Evolutionary conservation across 345 rosid genomes (phyloP), one percentile per base, ranked within the genome.

Genomic region (Pseudoturritis turrita): DNA sequence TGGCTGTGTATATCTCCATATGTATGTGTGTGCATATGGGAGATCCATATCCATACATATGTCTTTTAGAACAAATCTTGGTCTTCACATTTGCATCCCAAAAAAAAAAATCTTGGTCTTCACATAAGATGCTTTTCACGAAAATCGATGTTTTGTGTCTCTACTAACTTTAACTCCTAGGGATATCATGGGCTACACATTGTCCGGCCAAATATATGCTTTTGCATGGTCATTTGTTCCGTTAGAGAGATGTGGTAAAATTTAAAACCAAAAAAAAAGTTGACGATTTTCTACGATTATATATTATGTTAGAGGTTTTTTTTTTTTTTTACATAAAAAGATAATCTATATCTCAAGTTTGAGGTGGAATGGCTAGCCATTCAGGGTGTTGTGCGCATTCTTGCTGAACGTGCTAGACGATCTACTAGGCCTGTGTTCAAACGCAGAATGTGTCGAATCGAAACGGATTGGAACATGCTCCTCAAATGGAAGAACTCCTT

Each of bases 71-170:
- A 62, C 69, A 71, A 62, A 72, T 62, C 76, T 62, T 52, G 76
- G 76, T 61, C 69, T 72, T 70, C 57, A 23, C 46, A 17, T 22
- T n/a, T n/a, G n/a, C n/a, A n/a, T n/a, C n/a, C n/a, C n/a, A n/a
- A n/a, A n/a, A n/a, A n/a, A n/a, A n/a, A n/a, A 71, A 62, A 72
- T 62, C 76, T 62, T 52, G 76, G 76, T 61, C 69, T 72, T 70
- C 57, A 23, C 46, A 17, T 22, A 57, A 70, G 49, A 23, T 36
- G 3, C 62, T 62, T 72, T 69, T 62, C n/a, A 40, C 76, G 69
- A 62, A 45, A 61, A 40, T n/a, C 76, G 45, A 72, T 72, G 76
- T 62, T 60, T 70, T 60, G 23, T 72, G 76, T 72, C 76, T 71
- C 75, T 62, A 41, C 12, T 29, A 28, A 29, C 68, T 71, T 71